These are phyloP conservation scores for Capronia coronata DNA, from an alignment of 2,329 filamentous ascomycete genomes.

Conservation along the genomic window DNA sequence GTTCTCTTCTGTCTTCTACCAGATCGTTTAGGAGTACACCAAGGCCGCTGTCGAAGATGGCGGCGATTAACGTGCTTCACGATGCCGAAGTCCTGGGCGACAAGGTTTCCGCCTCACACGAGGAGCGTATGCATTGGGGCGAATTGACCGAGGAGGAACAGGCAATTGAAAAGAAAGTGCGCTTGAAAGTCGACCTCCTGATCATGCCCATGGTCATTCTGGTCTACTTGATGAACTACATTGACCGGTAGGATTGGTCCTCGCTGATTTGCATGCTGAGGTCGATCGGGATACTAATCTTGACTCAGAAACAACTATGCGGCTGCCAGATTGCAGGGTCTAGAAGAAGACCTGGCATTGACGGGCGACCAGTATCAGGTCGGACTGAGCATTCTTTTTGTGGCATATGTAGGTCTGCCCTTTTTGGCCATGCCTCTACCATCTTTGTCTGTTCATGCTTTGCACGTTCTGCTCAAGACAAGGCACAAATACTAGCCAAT, in stretches of 20 bases:
- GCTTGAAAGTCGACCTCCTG: slow-evolving; percentile 33
- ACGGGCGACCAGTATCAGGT: slow-evolving; percentile 24
- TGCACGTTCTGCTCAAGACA: background rate
- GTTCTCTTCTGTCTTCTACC: too few species aligned
- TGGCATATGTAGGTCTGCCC: too few species aligned
- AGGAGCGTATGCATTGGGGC: slow-evolving; percentile 24
- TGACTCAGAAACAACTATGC: slow-evolving; percentile 43
- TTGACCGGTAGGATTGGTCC: slow-evolving; percentile 35
- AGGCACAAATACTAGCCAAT: too few species aligned
- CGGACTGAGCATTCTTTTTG: too few species aligned
- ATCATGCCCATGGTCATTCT: slow-evolving; percentile 43
- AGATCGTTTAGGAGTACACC: too few species aligned
- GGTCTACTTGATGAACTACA: slow-evolving; percentile 49
- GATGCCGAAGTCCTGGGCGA: too few species aligned
- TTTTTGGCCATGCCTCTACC: too few species aligned
- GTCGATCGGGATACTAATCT: too few species aligned
- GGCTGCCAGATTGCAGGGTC: slow-evolving; percentile 40
- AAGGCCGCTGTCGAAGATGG: too few species aligned
- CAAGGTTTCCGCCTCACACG: slow-evolving; percentile 20
- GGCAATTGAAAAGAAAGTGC: slow-evolving; percentile 35
- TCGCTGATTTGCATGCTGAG: background rate
- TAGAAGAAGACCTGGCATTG: slow-evolving; percentile 36
- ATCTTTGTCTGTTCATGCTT: too few species aligned
- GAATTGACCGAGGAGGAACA: slow-evolving; percentile 32
- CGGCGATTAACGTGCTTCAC: too few species aligned